Conservation (phyloP, 768 basidiomycete species). For the Clavulina sp. region DNA sequence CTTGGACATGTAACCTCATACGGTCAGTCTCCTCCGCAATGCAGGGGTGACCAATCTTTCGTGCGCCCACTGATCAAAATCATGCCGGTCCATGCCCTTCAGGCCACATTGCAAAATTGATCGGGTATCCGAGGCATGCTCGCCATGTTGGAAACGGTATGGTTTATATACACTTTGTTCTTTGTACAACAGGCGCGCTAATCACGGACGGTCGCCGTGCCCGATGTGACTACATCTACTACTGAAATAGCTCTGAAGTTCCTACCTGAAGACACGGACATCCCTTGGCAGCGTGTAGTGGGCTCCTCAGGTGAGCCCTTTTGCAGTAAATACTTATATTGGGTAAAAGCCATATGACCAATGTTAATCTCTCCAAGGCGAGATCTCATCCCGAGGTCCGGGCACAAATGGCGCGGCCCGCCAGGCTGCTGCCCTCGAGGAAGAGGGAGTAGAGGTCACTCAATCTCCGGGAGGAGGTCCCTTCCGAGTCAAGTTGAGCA, state of each 20-base stretch:
- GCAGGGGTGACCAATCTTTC: no score
- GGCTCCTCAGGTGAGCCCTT: constrained; percentile 35
- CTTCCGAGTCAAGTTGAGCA: constrained; percentile 3
- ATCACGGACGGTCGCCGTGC: no score
- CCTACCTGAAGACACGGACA: constrained; percentile 42
- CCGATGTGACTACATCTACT: not conserved
- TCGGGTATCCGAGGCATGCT: constrained; percentile 63
- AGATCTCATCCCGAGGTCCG: constrained; percentile 59
- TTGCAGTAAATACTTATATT: constrained; percentile 19
- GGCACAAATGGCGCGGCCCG: constrained; percentile 61
- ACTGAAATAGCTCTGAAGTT: constrained; percentile 50
- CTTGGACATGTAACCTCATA: constrained; percentile 54
- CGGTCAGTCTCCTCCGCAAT: constrained; percentile 28
- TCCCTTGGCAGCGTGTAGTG: constrained; percentile 73
- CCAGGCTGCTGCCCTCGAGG: constrained; percentile 58
- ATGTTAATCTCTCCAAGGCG: not conserved
- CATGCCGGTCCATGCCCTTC: not conserved
- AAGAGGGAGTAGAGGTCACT: constrained; percentile 64
- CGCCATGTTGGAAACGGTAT: constrained; percentile 71
- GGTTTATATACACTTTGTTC: constrained; percentile 4
- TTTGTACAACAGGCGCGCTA: no score
- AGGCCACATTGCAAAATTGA: constrained; percentile 52
- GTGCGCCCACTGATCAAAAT: not conserved
- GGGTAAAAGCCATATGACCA: not conserved
- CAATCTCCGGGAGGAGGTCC: constrained; percentile 3